Evolutionary conservation across 1,139 yeast species (phyloP).

Genomic region (Hanseniaspora sp.): DNA sequence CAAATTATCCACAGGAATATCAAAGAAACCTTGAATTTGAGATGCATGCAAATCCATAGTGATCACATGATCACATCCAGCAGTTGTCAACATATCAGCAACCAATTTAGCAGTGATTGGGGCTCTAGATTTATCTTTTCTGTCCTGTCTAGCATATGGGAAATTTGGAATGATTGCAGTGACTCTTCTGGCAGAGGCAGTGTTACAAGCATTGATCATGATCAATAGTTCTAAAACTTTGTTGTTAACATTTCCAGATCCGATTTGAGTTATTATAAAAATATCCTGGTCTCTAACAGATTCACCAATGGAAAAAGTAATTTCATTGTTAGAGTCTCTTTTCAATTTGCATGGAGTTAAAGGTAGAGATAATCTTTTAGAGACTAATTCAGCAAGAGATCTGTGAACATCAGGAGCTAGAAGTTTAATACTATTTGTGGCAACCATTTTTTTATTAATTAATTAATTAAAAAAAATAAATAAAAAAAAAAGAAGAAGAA

Average conservation of each 20-base stretch:
- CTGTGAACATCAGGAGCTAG: constrained; percentile 87
- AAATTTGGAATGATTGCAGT: constrained; percentile 72
- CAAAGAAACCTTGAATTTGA: constrained; percentile 74
- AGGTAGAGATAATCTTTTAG: constrained; percentile 49
- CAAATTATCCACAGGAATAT: constrained; percentile 68
- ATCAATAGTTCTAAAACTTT: constrained; percentile 59
- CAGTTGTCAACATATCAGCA: constrained; percentile 65
- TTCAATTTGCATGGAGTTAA: constrained; percentile 57
- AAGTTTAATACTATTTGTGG: constrained; percentile 42
- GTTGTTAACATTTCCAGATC: constrained; percentile 61
- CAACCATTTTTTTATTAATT: constrained; percentile 12
- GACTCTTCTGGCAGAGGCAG: constrained; percentile 68
- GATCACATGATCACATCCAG: constrained; percentile 72
- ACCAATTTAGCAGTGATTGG: constrained; percentile 71
- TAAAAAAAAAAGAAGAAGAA: background rate
- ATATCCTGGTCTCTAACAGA: constrained; percentile 72
- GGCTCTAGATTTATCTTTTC: constrained; percentile 70
- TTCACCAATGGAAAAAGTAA: constrained; percentile 61
- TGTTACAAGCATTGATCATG: constrained; percentile 64
- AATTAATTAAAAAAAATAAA: too few species aligned
- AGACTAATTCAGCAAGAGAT: constrained; percentile 68
- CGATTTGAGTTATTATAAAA: constrained; percentile 54
- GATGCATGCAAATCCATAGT: constrained; percentile 80
- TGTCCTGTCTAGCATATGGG: constrained; percentile 76
- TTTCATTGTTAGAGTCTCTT: constrained; percentile 61